Evolutionary conservation across 2,329 filamentous ascomycete genomes (phyloP).

Genomic region (Fusarium palustre): DNA sequence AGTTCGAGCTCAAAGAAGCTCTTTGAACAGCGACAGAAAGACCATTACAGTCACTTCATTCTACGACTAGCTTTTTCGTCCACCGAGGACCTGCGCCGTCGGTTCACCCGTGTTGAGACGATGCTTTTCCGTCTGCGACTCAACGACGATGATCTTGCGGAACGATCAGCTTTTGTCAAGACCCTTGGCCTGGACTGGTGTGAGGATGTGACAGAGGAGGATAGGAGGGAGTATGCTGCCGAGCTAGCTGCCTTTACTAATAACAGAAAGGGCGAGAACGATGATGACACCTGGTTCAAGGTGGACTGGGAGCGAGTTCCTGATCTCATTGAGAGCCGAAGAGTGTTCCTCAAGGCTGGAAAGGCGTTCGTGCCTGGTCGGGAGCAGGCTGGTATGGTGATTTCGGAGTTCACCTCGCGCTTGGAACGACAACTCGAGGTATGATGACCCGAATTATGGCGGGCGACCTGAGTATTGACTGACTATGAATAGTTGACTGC

Average conservation of each 20-base stretch:
- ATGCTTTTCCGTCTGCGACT: slow-evolving; percentile 89
- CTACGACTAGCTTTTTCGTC: slow-evolving; percentile 90
- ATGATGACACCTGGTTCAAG: slow-evolving; percentile 94
- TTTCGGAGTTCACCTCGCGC: slow-evolving; percentile 83
- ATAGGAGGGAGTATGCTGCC: slow-evolving; percentile 73
- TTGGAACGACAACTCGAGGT: slow-evolving; percentile 88
- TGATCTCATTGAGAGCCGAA: slow-evolving; percentile 84
- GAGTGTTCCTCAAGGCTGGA: slow-evolving; percentile 80
- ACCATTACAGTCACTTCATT: slow-evolving; percentile 98
- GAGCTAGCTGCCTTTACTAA: slow-evolving; percentile 67
- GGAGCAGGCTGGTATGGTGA: slow-evolving; percentile 89
- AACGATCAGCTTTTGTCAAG: slow-evolving; percentile 81
- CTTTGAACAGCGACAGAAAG: slow-evolving; percentile 83
- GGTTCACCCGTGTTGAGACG: slow-evolving; percentile 88
- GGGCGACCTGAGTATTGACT: slow-evolving; percentile 9
- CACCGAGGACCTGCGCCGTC: slow-evolving; percentile 88
- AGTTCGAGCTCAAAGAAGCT: slow-evolving; percentile 71
- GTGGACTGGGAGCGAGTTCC: slow-evolving; percentile 95
- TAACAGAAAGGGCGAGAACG: slow-evolving; percentile 56
- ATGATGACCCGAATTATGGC: slow-evolving; percentile 40
- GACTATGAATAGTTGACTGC: slow-evolving; percentile 75
- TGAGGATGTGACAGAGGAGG: slow-evolving; percentile 83
- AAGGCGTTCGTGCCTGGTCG: slow-evolving; percentile 91
- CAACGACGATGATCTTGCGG: slow-evolving; percentile 77
- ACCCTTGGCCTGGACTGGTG: slow-evolving; percentile 88